phyloP scores from a whole-genome alignment of 331 rosid genomes.

The Pyrus hybrid region DNA sequence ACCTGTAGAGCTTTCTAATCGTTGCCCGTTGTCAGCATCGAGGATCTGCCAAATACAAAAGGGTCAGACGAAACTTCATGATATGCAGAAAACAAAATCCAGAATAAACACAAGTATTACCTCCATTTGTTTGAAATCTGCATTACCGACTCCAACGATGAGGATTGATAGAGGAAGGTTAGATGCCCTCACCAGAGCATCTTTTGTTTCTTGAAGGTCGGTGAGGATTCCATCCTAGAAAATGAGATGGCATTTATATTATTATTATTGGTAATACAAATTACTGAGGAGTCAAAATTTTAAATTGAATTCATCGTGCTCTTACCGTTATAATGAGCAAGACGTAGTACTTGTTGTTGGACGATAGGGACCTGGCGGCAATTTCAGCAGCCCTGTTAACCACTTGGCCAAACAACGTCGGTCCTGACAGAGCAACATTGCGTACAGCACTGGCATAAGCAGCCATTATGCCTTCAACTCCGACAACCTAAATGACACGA shows the following conservation, averaged over 20 bases:
- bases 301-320: background rate
- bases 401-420: constrained; percentile 82
- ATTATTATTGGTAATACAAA: background rate
- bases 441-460: constrained; percentile 57
- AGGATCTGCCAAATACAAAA: no score
- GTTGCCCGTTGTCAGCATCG: no score
- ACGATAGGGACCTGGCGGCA: constrained; percentile 46
- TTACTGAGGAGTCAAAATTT: background rate
- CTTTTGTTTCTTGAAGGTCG: constrained; percentile 75
- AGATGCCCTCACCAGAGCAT: constrained; percentile 82
- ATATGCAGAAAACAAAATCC: no score
- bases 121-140: constrained; percentile 82
- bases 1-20: no score
- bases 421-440: constrained; percentile 61
- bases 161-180: constrained; percentile 83
- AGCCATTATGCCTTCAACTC: constrained; percentile 77
- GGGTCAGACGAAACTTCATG: no score
- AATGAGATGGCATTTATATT: background rate
- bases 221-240: constrained; percentile 77
- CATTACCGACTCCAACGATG: constrained; percentile 77
- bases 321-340: constrained; percentile 76
- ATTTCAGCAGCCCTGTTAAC: constrained; percentile 61
- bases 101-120: constrained; percentile 16
- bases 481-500: constrained; percentile 45
- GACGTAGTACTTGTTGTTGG: constrained; percentile 42